Evolutionary conservation across 495 filamentous ascomycete genomes (phyloP), one percentile per base, ranked within the genome.

Genomic region (Filosporella fistucella): DNA sequence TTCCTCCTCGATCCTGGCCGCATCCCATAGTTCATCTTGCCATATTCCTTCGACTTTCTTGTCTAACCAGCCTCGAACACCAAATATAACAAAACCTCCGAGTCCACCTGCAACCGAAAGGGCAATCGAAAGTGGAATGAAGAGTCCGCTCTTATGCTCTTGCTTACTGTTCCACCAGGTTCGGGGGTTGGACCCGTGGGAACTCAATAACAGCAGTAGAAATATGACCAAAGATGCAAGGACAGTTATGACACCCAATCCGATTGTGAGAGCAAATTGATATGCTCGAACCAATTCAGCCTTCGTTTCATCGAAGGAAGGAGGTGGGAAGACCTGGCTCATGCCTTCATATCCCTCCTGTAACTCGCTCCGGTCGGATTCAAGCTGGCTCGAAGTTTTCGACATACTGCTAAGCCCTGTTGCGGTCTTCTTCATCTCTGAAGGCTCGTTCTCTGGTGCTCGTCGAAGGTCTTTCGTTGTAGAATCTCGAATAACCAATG

Each of bases 21-120:
- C 74, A 36, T 80, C 69, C 82, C 82, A 85, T 0, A 78, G 64
- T 47, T 80, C 74, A 22, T 81, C 76, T 24, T 85, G 79, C 60
- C 81, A 82, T 2, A 82, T 63, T 21, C 64, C 62, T 28, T 68
- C 57, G 18, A 77, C 63, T 54, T 69, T 75, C 23, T 75, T 79
- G 11, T 62, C 62, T 10, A 76, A 58, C 76, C 77, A 85, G 24
- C 66, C 61, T 8, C 67, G 64, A 38, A 81, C 61, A 22, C 60
- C 69, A n/a, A 63, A 44, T 21, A 77, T 68, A 0, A 75, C 14
- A 10, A 38, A 51, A 21, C 63, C 55, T 4, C 59, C 67, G 22
- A 65, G 58, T 1, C 36, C 54, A 1, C 52, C 55, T 7, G 62
- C 55, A 20, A 69, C 13, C 1, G 54, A 20, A 16, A 66, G 12